Evolutionary conservation across 495 filamentous ascomycete species (phyloP), one percentile per base, ranked within the genome.

Genomic region (Daldinia grandis): DNA sequence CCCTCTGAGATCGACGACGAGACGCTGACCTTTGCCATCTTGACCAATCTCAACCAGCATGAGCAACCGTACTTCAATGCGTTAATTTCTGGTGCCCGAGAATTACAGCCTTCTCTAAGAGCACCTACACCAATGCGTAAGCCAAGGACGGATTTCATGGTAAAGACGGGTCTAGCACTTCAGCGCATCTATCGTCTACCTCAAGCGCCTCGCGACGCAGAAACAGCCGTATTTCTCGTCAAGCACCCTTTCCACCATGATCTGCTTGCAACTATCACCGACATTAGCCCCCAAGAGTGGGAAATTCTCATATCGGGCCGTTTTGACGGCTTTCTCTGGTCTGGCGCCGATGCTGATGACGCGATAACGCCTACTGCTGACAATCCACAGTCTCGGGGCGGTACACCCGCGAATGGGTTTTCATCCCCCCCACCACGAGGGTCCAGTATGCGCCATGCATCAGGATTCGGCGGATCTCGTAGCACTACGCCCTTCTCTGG

Each of bases 251-350:
- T 83, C 27, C 83, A 96, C 40, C 96, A 98, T 76, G 89, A 93
- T 72, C 88, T 97, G 10, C 88, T 99, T 24, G 88, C 90, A 28
- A 98, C 95, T 1, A 87, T 99, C 30, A 89, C 93, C 17, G 90
- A 91, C 40, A 93, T 99, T 74, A 93, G 88, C 70, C 85, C 90
- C 28, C 89, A 88, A 15, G 96, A 99, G 76, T 98, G 97, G 94
- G 96, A 99, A 40, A 94, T 99, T 44, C 87, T 99, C 31, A 92
- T 91, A 28, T 98, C 95, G 0, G 96, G 96, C 27, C 93, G 95
- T 38, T 98, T 99, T 74, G 95, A 99, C 76, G 95, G 95, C 4
- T 98, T 99, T 81, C 87, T 99, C 19, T 95, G 94, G 87, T 94
- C 92, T 47, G 94, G 94, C n/a, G 92, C 91, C 33, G 94, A 97